Evolutionary conservation across 1,284 basidiomycete genomes (phyloP).

Genomic region (Schizophyllum amplum): DNA sequence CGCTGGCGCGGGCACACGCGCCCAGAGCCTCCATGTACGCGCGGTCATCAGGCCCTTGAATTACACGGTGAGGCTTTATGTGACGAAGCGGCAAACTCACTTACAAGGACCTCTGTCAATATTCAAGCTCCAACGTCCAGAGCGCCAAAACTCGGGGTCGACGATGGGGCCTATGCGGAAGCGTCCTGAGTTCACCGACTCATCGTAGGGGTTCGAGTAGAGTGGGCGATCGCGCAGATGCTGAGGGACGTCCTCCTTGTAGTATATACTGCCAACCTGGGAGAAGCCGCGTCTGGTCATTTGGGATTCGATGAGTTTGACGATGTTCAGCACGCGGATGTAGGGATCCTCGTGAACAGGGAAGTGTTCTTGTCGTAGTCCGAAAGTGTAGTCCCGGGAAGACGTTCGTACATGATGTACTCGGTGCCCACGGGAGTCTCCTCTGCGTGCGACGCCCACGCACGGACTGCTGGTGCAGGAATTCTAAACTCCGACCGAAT

Average conservation of each 20-base stretch:
- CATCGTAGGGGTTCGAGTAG: constrained; percentile 2
- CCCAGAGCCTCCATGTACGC: too few species aligned
- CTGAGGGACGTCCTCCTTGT: constrained; percentile 22
- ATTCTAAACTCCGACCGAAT: constrained; percentile 16
- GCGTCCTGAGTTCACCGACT: constrained; percentile 11
- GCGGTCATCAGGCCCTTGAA: too few species aligned
- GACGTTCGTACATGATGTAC: constrained; percentile 24
- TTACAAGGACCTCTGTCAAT: constrained; percentile 19
- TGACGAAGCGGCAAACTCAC: too few species aligned
- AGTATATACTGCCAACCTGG: constrained; percentile 27
- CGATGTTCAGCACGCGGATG: background rate
- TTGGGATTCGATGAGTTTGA: too few species aligned
- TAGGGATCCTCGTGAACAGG: background rate
- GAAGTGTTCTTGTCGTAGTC: background rate
- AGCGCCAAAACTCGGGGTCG: constrained; percentile 18
- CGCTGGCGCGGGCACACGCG: too few species aligned
- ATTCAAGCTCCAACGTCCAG: constrained; percentile 14
- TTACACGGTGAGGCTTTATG: too few species aligned
- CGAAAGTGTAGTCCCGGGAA: background rate
- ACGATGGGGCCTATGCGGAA: constrained; percentile 22
- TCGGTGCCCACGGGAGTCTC: constrained; percentile 23
- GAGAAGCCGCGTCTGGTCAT: constrained; percentile 15
- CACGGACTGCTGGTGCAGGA: constrained; percentile 23
- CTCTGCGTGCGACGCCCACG: constrained; percentile 21
- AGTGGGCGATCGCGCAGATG: constrained; percentile 14